Evolutionary conservation across 116 monocot species (phyloP), one percentile per base, ranked within the genome.

Genomic region (Papilionanthe hybrid): DNA sequence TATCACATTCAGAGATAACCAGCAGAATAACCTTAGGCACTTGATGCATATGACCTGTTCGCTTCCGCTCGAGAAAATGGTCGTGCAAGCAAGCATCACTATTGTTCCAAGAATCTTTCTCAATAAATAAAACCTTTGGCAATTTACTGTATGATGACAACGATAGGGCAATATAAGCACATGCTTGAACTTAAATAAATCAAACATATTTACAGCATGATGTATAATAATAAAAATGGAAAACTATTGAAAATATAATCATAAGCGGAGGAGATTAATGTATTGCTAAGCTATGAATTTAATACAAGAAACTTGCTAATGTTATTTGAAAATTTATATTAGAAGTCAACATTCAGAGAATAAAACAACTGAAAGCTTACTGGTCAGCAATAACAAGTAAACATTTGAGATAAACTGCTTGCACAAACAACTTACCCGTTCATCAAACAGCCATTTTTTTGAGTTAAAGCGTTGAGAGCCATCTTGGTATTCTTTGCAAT

Each of bases 91-190:
- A 69, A 55, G n/a, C 28, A 42, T 80, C 87, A 5, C 68, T 75
- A 45, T 78, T 82, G n/a, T 42, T 80, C 85, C 88, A 99, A 10
- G 80, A 81, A 66, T 95, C 95, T n/a, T 84, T 91, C 82, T 99
- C 93, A 55, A 95, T 78, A 23, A 99, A 81, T 9, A 99, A 37
- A 42, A 99, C 73, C 13, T 82, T 83, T 22, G 82, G 87, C 25
- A 75, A 17, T 25, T 20, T 75, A 27, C 49, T 75, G 28, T 75
- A 13, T 25, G 6, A 27, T 29, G 1, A 75, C 0, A 43, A 17
- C n/a, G 17, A 44, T 43, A 69, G 8, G 0, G 12, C 7, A 10
- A 60, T 15, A 60, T 22, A 1, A 60, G 53, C 4, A 5, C 32
- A 69, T 25, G 19, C 12, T 44, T 8, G 44, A 73, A 43, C 19